These are phyloP conservation scores for Azolla pinnata DNA, from an alignment of 75 land plant genomes.

Conservation along the genomic window DNA sequence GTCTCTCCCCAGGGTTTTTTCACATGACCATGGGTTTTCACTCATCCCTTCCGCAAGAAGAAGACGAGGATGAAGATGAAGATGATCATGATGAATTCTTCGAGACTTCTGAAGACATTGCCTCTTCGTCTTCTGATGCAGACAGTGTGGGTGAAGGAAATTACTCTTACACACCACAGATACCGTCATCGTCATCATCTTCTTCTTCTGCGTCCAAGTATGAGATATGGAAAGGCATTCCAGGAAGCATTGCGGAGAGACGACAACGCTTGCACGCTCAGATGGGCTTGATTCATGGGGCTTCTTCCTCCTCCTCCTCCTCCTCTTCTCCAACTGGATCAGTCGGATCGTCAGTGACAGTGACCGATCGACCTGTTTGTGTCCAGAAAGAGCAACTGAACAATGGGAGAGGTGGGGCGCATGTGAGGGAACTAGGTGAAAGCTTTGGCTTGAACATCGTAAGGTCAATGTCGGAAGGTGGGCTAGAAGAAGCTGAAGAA, in stretches of 20 bases:
- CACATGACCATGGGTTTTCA: slow-evolving; percentile 1
- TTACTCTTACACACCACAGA: background rate
- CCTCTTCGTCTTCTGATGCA: slow-evolving; percentile 1
- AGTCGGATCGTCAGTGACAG: background rate
- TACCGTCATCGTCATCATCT: slow-evolving; percentile 11
- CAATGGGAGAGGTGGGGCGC: background rate
- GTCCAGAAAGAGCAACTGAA: too few relatives aligned
- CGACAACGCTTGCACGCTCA: slow-evolving; percentile 57
- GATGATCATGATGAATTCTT: background rate
- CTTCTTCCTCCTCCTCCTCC: background rate
- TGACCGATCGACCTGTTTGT: background rate
- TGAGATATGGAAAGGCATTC: slow-evolving; percentile 66
- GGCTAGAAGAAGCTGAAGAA: background rate
- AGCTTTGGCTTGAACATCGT: background rate
- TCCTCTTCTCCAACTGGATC: too few relatives aligned
- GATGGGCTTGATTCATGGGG: slow-evolving; percentile 37
- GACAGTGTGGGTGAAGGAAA: background rate
- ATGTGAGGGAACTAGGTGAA: background rate
- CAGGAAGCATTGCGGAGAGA: slow-evolving; percentile 63
- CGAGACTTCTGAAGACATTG: background rate
- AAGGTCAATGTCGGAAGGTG: slow-evolving; percentile 4
- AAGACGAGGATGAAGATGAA: too few relatives aligned
- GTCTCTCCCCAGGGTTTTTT: background rate
- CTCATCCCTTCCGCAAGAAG: background rate
- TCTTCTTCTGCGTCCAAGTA: slow-evolving; percentile 30